Base-by-base conservation (phyloP, 2,329 filamentous ascomycete genomes). In the Claviceps monticola region DNA sequence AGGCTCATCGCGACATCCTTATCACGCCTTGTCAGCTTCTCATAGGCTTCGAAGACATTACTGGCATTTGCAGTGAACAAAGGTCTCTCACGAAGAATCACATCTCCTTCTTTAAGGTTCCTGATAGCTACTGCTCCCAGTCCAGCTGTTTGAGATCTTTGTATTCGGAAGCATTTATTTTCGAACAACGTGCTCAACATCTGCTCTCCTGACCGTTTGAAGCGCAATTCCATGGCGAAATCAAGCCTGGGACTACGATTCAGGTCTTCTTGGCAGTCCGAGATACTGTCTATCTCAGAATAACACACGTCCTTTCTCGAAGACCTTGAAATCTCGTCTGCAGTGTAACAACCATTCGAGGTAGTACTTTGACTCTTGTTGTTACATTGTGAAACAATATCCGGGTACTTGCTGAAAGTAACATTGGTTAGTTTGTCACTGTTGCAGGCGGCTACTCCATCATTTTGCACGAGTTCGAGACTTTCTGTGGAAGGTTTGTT, bases 81-180 rank as follows among this genome's bases (percentile, higher is more conserved):
- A 0, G 74, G 69, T 11, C 54, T 56, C 59, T 80, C 76, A 0
- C 67, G 56, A 0, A 78, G 66, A 8, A 79, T 68, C 1, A 63
- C 56, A 38, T 73, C 66, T 38, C 66, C 66, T 0, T 56, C 48
- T 17, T 55, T 55, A 11, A 79, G 64, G 6, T 68, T 61, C 5
- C 57, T 59, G 1, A 58, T 55, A 0, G 76, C 74, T 46, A 78
- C 76, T 0, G 66, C 69, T 0, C 76, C 76, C 45, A 69, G 41
- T 13, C 52, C 52, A 44, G 52, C 52, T 17, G 41, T 49, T 36
- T 45, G 6, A 7, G 52, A 66, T 1, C 75, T 75, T 0, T 69
- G 68, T 1, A 73, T 61, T 0, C 54, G 47, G 0, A 79, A 69
- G 52, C 58, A 66, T 0, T 63, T 59, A 53, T 75, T 76, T 21